A percentile compares a stretch with the other conserved stretches of the same genome.
These are phyloP conservation scores for Groenewaldozyma auringiensis DNA, from an alignment of 1,139 yeast genomes.

Conservation along the genomic window DNA sequence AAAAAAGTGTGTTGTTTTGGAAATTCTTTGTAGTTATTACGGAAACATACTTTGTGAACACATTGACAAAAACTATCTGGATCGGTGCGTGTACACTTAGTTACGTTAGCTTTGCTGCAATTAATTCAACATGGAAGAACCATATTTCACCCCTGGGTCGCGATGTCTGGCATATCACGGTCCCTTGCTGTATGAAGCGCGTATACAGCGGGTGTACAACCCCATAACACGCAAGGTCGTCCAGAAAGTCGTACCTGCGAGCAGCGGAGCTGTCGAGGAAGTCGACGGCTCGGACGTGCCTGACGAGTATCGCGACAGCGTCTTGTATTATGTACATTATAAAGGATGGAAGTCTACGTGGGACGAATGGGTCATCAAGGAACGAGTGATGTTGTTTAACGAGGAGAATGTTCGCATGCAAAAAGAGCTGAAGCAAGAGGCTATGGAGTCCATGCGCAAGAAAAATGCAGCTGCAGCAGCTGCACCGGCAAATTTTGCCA, in stretches of 20 bases:
- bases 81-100: too few species aligned
- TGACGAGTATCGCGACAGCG: constrained; percentile 31
- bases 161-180: constrained; percentile 82
- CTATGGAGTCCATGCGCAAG: constrained; percentile 27
- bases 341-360: constrained; percentile 94
- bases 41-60: too few species aligned
- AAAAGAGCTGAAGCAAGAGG: constrained; percentile 46
- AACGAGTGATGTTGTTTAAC: constrained; percentile 59
- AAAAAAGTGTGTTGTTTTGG: too few species aligned
- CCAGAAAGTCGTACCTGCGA: constrained; percentile 25
- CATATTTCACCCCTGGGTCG: constrained; percentile 11
- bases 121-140: constrained; percentile 1
- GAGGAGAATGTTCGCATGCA: constrained; percentile 63
- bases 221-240: constrained; percentile 39
- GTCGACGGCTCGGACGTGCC: constrained; percentile 37
- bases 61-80: too few species aligned
- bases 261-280: constrained; percentile 33
- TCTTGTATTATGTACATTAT: constrained; percentile 70
- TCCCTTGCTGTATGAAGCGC: constrained; percentile 84
- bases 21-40: too few species aligned
- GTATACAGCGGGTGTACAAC: constrained; percentile 57
- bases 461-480: constrained; percentile 9
- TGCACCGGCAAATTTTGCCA: background rate
- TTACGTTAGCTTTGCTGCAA: too few species aligned
- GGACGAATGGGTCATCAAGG: constrained; percentile 91